Evolutionary conservation across 2,329 filamentous ascomycete genomes (phyloP).

Genomic region (Colletotrichum phormii): DNA sequence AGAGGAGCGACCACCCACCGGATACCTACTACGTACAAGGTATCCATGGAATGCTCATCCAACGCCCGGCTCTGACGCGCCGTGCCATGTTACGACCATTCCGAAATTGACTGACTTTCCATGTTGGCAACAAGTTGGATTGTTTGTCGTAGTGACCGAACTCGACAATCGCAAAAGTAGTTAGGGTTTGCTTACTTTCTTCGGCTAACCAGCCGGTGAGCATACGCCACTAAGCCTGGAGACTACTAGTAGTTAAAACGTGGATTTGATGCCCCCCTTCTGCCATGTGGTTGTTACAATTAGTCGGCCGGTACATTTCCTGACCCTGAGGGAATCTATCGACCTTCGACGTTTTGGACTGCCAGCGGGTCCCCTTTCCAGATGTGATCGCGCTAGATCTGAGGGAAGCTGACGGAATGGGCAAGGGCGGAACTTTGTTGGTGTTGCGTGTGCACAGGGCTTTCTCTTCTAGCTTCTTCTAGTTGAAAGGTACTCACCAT

Average conservation of each 20-base stretch:
- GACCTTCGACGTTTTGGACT: background rate
- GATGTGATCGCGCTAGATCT: background rate
- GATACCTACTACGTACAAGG: no score
- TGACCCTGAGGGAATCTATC: background rate
- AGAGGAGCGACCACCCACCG: background rate
- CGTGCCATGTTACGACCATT: background rate
- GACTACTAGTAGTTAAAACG: background rate
- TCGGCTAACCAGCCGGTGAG: background rate
- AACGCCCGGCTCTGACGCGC: background rate
- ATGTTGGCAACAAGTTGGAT: background rate
- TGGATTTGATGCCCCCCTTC: background rate
- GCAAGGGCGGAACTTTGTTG: background rate
- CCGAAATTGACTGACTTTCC: background rate
- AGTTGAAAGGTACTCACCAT: background rate
- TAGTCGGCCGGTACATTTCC: background rate
- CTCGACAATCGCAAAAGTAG: background rate
- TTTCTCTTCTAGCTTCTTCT: background rate
- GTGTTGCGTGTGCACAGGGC: background rate
- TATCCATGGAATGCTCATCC: background rate
- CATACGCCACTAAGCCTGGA: background rate
- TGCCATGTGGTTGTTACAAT: constrained; percentile 10
- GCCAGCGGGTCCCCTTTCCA: background rate
- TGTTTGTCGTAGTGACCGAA: background rate
- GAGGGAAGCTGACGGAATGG: background rate
- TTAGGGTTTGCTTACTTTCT: background rate